These are phyloP conservation scores for Carex pumila DNA, from an alignment of 176 grass and related monocot genomes.

Conservation along the genomic window DNA sequence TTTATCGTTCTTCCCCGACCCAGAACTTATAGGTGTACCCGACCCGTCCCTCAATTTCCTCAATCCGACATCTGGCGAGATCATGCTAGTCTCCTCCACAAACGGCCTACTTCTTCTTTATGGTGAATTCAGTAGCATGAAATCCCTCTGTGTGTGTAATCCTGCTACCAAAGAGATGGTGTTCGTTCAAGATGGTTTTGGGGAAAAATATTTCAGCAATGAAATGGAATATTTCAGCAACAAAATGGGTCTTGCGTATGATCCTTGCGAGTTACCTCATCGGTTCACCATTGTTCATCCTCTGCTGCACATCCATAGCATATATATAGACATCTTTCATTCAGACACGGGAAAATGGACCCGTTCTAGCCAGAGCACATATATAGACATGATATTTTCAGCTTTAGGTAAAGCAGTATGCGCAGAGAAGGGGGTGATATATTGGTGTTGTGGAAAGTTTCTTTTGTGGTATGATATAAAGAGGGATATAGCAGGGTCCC, in stretches of 20 bases:
- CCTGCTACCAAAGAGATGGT: neutral
- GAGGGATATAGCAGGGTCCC: no score
- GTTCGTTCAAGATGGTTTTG: neutral
- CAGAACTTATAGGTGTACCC: no score
- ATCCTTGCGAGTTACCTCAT: neutral
- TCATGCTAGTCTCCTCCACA: neutral
- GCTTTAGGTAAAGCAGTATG: neutral
- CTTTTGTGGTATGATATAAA: constrained; percentile 2
- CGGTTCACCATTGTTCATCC: neutral
- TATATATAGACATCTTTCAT: neutral
- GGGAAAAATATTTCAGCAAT: neutral
- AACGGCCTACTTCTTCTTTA: neutral
- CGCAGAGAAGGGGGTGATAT: neutral
- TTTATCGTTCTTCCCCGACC: no score
- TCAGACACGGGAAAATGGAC: neutral
- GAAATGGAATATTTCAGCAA: no score
- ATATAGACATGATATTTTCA: neutral
- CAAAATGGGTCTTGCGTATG: neutral
- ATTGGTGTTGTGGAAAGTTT: neutral
- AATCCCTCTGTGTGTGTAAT: neutral
- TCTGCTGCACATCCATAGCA: no score
- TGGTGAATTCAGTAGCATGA: neutral
- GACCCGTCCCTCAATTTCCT: neutral
- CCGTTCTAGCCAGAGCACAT: neutral
- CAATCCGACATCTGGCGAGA: neutral